Conservation (phyloP, 257 asterid species). For the Nicotiana tabacum region DNA sequence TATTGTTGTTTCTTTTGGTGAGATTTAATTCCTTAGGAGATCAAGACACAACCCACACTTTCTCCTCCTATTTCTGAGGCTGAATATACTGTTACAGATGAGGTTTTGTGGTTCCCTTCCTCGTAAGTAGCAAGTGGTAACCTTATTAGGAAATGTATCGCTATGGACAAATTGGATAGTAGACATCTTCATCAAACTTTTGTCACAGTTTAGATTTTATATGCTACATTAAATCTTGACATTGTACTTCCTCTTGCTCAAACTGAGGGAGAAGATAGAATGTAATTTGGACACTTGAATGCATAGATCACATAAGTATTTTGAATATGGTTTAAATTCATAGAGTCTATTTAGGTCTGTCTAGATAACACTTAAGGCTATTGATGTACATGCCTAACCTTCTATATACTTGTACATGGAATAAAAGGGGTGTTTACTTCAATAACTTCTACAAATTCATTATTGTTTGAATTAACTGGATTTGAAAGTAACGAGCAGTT, state of each 20-base stretch:
- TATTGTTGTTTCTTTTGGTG: background rate
- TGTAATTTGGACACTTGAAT: background rate
- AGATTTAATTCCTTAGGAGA: background rate
- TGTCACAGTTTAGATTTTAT: background rate
- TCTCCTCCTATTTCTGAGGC: background rate
- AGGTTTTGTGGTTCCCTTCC: background rate
- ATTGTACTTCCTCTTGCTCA: background rate
- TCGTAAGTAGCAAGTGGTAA: background rate
- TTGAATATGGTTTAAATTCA: background rate
- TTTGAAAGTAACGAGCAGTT: background rate
- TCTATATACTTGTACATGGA: background rate
- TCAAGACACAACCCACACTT: background rate
- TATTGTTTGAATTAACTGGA: background rate
- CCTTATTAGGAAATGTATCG: background rate
- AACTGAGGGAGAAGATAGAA: background rate
- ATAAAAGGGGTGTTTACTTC: background rate
- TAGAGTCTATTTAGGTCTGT: background rate
- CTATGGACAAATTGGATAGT: background rate
- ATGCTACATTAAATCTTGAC: background rate
- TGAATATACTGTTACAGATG: background rate
- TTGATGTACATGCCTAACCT: background rate
- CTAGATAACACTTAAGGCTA: background rate
- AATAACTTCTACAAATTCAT: background rate
- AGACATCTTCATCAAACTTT: background rate
- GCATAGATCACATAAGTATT: background rate